phyloP scores from a whole-genome alignment of 2,329 filamentous ascomycete genomes.

The Cordyceps pruinosa region DNA sequence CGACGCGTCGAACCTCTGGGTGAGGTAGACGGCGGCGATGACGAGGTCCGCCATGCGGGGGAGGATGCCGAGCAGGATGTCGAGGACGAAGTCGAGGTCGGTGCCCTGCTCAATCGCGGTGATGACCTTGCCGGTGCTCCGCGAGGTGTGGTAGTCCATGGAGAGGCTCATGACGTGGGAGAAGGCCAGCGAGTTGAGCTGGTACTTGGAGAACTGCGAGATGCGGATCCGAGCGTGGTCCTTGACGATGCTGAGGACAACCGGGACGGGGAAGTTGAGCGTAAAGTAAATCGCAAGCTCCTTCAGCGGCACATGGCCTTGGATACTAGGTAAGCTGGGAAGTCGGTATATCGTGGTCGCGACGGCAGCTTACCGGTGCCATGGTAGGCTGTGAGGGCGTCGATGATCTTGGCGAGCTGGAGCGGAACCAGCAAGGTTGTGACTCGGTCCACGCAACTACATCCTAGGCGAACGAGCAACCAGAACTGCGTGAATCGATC shows the following conservation, averaged over 20 bases:
- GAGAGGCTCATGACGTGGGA: conserved; percentile 59
- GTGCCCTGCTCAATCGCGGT: conserved; percentile 55
- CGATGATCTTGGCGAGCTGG: conserved; percentile 21
- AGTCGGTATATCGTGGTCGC: not conserved
- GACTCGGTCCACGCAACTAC: conserved; percentile 17
- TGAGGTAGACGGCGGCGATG: conserved; percentile 54
- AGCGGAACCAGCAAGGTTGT: conserved; percentile 21
- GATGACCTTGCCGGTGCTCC: conserved; percentile 54
- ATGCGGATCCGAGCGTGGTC: conserved; percentile 19
- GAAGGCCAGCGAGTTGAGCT: conserved; percentile 48
- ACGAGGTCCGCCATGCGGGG: conserved; percentile 55
- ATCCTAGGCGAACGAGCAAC: conserved; percentile 17
- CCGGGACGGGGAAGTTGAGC: conserved; percentile 15
- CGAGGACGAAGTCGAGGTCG: conserved; percentile 49
- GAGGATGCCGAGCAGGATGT: conserved; percentile 49
- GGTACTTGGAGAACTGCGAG: conserved; percentile 34
- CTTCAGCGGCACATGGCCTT: conserved; percentile 11
- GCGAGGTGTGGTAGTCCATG: conserved; percentile 61
- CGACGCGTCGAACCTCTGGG: conserved; percentile 40
- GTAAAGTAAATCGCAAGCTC: conserved; percentile 12
- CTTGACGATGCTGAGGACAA: conserved; percentile 4
- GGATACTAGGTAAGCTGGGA: not conserved
- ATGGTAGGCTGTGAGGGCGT: conserved; percentile 15
- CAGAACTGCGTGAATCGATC: conserved; percentile 21
- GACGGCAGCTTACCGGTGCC: not conserved